Evolutionary conservation across 495 filamentous ascomycete species (phyloP).

Genomic region (Hypoxylon perforatum): DNA sequence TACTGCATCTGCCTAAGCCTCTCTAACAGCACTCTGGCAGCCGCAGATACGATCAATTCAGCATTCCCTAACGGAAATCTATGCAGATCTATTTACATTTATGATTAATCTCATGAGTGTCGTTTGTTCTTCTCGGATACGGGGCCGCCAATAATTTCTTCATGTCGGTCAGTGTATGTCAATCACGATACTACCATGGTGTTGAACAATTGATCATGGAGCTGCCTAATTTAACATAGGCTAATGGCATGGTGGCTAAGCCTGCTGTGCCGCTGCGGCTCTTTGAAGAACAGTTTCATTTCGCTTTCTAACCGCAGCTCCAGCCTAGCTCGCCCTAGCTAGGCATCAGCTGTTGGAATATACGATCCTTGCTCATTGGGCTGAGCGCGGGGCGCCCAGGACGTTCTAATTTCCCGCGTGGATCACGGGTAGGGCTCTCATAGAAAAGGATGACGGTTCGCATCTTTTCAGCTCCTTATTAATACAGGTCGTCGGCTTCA

Average conservation of each 20-base stretch:
- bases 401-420: background rate
- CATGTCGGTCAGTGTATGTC: too few species aligned
- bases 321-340: background rate
- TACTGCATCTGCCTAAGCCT: too few species aligned
- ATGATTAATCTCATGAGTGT: too few species aligned
- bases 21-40: too few species aligned
- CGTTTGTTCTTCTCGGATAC: too few species aligned
- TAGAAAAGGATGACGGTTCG: conserved; percentile 17
- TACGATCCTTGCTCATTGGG: conserved; percentile 7
- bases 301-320: background rate
- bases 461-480: background rate
- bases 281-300: too few species aligned
- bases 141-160: too few species aligned
- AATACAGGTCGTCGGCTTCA: background rate
- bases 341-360: background rate
- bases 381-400: background rate
- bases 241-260: background rate
- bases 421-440: background rate
- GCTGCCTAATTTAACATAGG: background rate
- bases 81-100: too few species aligned
- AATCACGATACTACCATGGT: too few species aligned
- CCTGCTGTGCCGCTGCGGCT: conserved; percentile 3
- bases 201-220: too few species aligned
- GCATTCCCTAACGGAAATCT: too few species aligned
- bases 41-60: too few species aligned